Evolutionary conservation across 2,329 filamentous ascomycete genomes (phyloP).

Genomic region (Trichoderma atrobrunneum): DNA sequence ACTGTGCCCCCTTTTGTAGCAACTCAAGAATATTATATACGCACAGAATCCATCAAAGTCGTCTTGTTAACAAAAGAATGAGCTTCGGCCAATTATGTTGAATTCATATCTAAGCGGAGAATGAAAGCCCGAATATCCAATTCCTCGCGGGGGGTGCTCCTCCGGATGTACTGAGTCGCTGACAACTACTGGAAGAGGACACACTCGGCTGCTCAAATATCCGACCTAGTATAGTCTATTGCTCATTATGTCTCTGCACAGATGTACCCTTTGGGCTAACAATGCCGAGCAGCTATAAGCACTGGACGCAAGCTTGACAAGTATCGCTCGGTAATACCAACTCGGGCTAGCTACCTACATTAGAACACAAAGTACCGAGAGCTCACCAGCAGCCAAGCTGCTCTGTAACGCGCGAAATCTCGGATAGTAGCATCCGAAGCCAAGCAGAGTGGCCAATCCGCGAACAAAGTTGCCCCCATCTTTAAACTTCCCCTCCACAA

Average conservation of each 20-base stretch:
- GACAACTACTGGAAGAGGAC: neutral
- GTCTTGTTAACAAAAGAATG: neutral
- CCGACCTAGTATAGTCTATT: neutral
- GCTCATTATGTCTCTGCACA: neutral
- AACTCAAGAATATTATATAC: neutral
- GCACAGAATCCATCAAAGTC: neutral
- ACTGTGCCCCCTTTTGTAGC: neutral
- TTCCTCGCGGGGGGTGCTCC: neutral
- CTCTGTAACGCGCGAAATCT: neutral
- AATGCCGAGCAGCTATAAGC: neutral
- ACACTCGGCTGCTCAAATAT: neutral
- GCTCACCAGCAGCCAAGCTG: neutral
- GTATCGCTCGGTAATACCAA: neutral
- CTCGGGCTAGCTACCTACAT: neutral
- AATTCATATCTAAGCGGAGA: neutral
- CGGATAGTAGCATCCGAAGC: neutral
- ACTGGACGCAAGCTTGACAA: neutral
- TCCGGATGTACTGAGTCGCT: neutral
- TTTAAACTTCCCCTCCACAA: constrained; percentile 1
- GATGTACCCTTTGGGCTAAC: neutral
- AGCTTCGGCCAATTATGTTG: neutral
- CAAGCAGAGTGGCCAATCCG: neutral
- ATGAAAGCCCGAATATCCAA: neutral
- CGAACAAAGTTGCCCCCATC: neutral
- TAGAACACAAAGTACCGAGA: neutral